Conservation (phyloP, 2,329 filamentous ascomycete genomes). For the Diaporthe citriasiana region DNA sequence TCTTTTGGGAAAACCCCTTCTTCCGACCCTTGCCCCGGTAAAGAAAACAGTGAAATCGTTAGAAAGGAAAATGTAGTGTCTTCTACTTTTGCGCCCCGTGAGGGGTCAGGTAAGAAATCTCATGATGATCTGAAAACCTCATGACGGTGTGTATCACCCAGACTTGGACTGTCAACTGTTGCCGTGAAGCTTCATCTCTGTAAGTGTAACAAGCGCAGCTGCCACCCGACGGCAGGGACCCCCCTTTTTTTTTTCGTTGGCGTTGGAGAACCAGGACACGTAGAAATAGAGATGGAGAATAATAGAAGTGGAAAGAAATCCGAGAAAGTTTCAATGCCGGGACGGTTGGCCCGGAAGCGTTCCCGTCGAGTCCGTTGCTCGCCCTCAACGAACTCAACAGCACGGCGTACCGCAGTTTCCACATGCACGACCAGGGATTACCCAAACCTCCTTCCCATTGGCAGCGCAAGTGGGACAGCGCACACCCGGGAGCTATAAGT, state of each 20-base stretch:
- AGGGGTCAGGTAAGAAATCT: slow-evolving; percentile 36
- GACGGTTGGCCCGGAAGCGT: background rate
- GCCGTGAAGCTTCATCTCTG: slow-evolving; percentile 43
- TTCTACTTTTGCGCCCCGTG: slow-evolving; percentile 39
- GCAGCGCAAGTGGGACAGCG: slow-evolving; percentile 65
- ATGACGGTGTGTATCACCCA: slow-evolving; percentile 29
- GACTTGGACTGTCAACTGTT: slow-evolving; percentile 25
- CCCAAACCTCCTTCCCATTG: slow-evolving; percentile 67
- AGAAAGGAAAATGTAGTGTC: slow-evolving; percentile 38
- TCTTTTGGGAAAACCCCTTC: background rate
- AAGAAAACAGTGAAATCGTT: slow-evolving; percentile 27
- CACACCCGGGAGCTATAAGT: slow-evolving; percentile 61
- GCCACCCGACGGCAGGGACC: slow-evolving; percentile 37
- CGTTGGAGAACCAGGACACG: background rate
- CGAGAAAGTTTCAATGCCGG: slow-evolving; percentile 2
- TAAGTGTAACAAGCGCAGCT: slow-evolving; percentile 40
- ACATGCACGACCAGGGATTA: slow-evolving; percentile 67
- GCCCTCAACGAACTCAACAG: slow-evolving; percentile 45
- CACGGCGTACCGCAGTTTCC: slow-evolving; percentile 64
- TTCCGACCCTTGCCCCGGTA: slow-evolving; percentile 16
- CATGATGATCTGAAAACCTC: slow-evolving; percentile 26
- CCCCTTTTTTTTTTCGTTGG: slow-evolving; percentile 15
- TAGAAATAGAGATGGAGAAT: slow-evolving; percentile 5
- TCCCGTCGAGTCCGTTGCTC: slow-evolving; percentile 25
- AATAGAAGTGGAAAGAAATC: background rate